Base-by-base conservation (phyloP, 2,329 filamentous ascomycete species). In the Chalara sp. region DNA sequence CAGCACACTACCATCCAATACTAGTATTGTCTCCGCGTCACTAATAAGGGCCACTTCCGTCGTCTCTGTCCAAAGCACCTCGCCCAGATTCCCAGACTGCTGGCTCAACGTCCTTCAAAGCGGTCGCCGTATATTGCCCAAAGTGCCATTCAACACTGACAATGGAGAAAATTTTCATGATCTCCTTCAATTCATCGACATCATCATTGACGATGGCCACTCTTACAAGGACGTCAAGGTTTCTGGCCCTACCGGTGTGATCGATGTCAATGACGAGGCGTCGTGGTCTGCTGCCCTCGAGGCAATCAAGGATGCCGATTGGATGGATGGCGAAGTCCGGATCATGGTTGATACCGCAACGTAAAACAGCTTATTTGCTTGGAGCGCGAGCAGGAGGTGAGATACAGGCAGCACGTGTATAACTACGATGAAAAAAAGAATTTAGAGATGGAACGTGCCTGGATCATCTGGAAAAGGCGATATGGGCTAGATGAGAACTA, bases 271-370 rank as follows among this genome's bases (percentile, higher is more conserved):
- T 8, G 52, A 56, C 29, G 60, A 65, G 32, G 56, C 60, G 12
- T 52, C 37, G 33, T 65, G 61, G 61, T 48, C 21, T 3, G 51
- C 55, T 8, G 53, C 53, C 39, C 42, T 63, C 7, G 39, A 46
- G 32, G 47, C 31, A 39, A 50, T 65, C 10, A 50, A 44, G 39
- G 50, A 58, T 10, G 48, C 49, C n/a, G 60, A 61, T 29, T 65
- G 61, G 61, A 61, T 66, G 63, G 63, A 65, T 53, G 58, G 61
- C 46, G 58, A 62, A 8, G 55, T 64, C 10, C 61, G 53, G 42
- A 53, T 59, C 46, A 48, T 65, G 12, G 53, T 58, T 13, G 47
- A 60, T 32, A 49, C 62, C 7, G 53, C 21, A 21, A 21, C 21
- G 21, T 21, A 21, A 21, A 21, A 21, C 21, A 21, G 21, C 21